Evolutionary conservation across 2,329 filamentous ascomycete species (phyloP).

Genomic region (Scedosporium dehoogii): DNA sequence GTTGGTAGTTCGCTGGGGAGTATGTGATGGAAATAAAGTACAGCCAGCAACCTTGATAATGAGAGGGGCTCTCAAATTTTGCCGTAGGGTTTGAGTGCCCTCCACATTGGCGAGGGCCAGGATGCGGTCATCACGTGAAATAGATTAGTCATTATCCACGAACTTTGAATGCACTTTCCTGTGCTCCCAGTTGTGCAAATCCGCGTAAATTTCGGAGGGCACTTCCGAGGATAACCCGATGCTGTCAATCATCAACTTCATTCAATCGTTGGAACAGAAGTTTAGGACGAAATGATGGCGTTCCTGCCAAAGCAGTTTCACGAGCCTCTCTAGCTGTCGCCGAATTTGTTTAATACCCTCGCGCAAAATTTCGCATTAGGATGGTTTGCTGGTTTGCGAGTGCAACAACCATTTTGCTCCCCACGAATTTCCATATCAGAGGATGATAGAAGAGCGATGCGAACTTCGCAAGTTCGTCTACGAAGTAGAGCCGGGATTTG

Average conservation of each 20-base stretch:
- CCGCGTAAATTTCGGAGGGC: not conserved
- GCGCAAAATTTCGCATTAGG: no score
- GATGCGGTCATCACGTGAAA: not conserved
- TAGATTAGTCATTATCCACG: not conserved
- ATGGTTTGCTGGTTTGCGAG: no score
- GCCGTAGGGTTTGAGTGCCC: slow-evolving; percentile 31
- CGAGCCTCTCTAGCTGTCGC: not conserved
- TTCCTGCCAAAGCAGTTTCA: not conserved
- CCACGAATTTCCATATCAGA: no score
- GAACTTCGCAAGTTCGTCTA: no score
- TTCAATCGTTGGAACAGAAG: not conserved
- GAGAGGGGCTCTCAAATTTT: slow-evolving; percentile 23
- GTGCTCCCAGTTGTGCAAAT: not conserved
- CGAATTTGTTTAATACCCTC: no score
- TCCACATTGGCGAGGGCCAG: slow-evolving; percentile 14
- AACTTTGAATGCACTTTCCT: not conserved
- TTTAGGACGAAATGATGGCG: not conserved
- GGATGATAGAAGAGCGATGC: no score
- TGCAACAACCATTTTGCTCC: no score
- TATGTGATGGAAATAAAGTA: slow-evolving; percentile 18
- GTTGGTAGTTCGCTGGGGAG: slow-evolving; percentile 14
- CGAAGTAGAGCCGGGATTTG: no score
- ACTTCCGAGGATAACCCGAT: not conserved
- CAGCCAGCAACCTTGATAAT: slow-evolving; percentile 10
- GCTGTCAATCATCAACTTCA: not conserved